Evolutionary conservation across 202 grass and related monocot species (phyloP), one percentile per base, ranked within the genome.

Genomic region (Setaria viridis): DNA sequence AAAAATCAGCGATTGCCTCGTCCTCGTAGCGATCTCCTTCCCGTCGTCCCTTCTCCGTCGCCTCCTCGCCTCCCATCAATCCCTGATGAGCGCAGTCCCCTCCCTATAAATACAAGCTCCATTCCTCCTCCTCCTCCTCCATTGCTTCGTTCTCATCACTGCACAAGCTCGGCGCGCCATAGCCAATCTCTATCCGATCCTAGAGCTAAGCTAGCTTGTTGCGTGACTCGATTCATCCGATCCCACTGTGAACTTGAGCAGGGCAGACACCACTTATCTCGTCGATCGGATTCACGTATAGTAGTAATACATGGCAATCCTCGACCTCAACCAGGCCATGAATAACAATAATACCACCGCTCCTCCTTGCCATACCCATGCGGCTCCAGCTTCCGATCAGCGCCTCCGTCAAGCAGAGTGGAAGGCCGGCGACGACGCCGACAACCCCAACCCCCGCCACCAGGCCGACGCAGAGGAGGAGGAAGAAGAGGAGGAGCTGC

Each of bases 91-190:
- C 35, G 17, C 16, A 11, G 3, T 7, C 6, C 21, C 29, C 15
- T 21, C 50, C 33, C 50, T 56, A 75, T 75, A 75, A 75, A 75
- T 56, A n/a, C 72, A 41, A 35, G 48, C 48, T 74, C 48, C 48
- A 1, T 9, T 15, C 69, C 3, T 48, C 43, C 16, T 55, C 16
- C 72, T 11, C 72, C 9, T 74, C 30, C 49, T 3, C 13, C 47
- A 34, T 73, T 75, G 47, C 70, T 73, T 34, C 8, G 17, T 39
- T 37, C 17, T 15, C 51, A 12, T 41, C 39, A 4, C 17, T 39
- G 33, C 53, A 39, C 32, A 37, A 37, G 14, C 13, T 13, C 13
- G 7, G 45, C 10, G 46, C 70, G 7, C 46, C 46, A 49, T 50
- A 72, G 2, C 69, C 42, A 47, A 46, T 46, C 6, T 45, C 39